Conservation (phyloP, 352 stramenopile species). For the Thalassiosira delicatula region DNA sequence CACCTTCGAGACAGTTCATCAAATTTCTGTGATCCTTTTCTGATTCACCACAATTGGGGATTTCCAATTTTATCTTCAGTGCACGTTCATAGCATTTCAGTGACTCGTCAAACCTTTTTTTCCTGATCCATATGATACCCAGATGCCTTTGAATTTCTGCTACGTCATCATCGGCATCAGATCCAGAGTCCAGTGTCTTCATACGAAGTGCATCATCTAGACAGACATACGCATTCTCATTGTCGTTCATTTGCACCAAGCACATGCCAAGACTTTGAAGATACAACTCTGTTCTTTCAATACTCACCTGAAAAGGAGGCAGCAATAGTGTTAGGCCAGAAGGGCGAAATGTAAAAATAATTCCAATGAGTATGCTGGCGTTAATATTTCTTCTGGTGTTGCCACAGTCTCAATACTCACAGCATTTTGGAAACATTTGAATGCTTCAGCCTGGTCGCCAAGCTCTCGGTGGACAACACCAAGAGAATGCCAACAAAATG, state of each 20-base stretch:
- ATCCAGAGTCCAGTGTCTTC: conserved; percentile 59
- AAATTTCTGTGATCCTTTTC: conserved; percentile 64
- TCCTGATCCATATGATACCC: conserved; percentile 65
- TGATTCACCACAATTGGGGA: conserved; percentile 38
- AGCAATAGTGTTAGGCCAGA: background rate
- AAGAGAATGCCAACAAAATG: conserved; percentile 73
- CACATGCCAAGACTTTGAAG: conserved; percentile 65
- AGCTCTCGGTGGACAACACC: conserved; percentile 60
- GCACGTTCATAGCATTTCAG: conserved; percentile 67
- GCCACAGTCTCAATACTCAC: conserved; percentile 51
- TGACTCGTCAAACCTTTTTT: conserved; percentile 66
- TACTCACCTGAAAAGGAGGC: background rate
- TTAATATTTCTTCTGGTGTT: background rate
- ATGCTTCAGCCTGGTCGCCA: conserved; percentile 50
- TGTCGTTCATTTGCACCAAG: conserved; percentile 63
- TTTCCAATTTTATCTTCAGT: conserved; percentile 63
- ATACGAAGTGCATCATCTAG: conserved; percentile 66
- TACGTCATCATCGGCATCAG: conserved; percentile 63
- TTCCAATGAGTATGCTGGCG: too few relatives aligned
- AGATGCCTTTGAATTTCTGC: conserved; percentile 72
- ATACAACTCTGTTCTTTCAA: conserved; percentile 64
- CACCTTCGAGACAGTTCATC: conserved; percentile 67
- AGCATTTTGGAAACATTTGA: conserved; percentile 66
- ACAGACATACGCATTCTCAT: conserved; percentile 74
- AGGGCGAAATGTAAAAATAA: background rate